Conservation (phyloP, 208 protist species). For the Acanthamoeba divionensis region DNA sequence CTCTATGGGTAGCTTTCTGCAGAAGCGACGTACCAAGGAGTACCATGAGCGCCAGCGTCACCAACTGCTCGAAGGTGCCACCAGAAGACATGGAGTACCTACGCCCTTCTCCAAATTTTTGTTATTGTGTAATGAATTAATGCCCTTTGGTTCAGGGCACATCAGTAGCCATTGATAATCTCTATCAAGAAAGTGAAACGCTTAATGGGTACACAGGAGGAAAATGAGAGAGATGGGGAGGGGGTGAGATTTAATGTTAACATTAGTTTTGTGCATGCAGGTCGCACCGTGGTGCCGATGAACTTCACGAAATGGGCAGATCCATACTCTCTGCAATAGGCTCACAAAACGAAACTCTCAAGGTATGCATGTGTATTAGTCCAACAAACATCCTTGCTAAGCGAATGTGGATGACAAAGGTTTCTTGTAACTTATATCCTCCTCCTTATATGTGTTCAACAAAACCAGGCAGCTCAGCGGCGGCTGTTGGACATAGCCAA, state of each 20-base stretch:
- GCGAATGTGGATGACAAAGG: no score
- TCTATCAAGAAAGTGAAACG: constrained; percentile 10
- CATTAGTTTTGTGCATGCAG: no score
- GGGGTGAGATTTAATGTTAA: no score
- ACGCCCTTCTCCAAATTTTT: neutral
- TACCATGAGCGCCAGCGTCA: constrained; percentile 10
- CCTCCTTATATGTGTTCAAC: neutral
- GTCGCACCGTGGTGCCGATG: neutral
- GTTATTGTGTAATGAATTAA: no score
- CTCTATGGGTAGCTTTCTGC: constrained; percentile 28
- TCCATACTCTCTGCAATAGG: neutral
- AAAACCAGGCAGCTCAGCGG: neutral
- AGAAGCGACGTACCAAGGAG: neutral
- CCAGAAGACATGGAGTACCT: neutral
- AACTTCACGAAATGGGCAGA: constrained; percentile 30
- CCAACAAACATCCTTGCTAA: neutral
- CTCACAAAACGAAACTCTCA: constrained; percentile 27
- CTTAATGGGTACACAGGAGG: neutral
- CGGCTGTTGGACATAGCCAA: constrained; percentile 25
- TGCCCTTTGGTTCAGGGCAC: neutral
- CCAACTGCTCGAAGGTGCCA: neutral
- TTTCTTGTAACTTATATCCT: no score
- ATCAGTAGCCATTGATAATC: constrained; percentile 13
- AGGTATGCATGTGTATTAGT: neutral
- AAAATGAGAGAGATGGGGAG: no score